Evolutionary conservation across 1,284 basidiomycete genomes (phyloP), one percentile per base, ranked within the genome.

Genomic region (Ceratobasidium papillatum): DNA sequence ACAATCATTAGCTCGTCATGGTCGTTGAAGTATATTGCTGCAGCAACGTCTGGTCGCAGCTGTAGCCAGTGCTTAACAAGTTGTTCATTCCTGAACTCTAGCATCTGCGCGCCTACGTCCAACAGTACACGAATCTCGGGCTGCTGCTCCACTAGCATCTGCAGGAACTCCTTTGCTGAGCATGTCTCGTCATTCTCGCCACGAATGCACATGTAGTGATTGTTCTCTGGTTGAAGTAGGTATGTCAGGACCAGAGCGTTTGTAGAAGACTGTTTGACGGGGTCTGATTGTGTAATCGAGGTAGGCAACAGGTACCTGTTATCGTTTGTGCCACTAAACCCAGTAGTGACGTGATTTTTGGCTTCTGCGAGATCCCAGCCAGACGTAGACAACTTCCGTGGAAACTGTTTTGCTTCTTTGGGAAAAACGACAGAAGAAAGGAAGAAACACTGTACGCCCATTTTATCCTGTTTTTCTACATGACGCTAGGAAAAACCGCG

Each of bases 281-380:
- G 82, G 73, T 88, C 85, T 0, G 77, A 65, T 72, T 88, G 87
- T 0, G 75, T 76, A 49, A 88, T 86, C 0, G 84, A 84, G 0
- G 81, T 81, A 0, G 87, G 87, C 2, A 88, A 79, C 0, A 89
- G 78, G 74, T 86, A 84, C 56, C 80, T 82, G 45, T 84, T 84
- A 77, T 89, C 87, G 58, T 88, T 89, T 0, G 87, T 88, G 11
- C 88, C 87, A 54, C 86, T 88, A 77, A 89, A 89, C 0, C 88
- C 88, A 4, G 86, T 88, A 3, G 80, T 84, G 30, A 58, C 56
- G 49, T 83, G 80, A 0, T 58, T 54, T 64, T 80, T 84, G 3
- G 69, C 72, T 73, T 84, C 83, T 0, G 85, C 86, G 56, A 89
- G 79, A 80, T 89, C 87, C 87, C 88, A 89, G 0, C 83, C 84